Percentiles rank a stretch among this genome's conserved stretches.
Evolutionary conservation across 2,329 filamentous ascomycete species (phyloP).

Genomic region (Colletotrichum destructivum): DNA sequence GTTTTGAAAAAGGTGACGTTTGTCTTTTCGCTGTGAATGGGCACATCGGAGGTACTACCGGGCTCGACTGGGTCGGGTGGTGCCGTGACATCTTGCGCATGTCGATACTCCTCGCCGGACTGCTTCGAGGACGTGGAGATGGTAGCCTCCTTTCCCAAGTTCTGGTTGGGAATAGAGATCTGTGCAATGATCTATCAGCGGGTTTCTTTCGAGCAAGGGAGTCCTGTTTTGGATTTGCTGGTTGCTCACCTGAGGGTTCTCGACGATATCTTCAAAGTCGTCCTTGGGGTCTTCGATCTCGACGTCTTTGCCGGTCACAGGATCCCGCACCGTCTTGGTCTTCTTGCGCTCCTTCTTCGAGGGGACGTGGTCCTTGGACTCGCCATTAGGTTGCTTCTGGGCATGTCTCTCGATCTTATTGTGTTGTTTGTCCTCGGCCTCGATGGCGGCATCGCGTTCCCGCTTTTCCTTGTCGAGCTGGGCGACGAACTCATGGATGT

Average conservation of each 20-base stretch:
- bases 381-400: slow-evolving; percentile 30
- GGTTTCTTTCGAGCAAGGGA: not conserved
- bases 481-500: slow-evolving; percentile 86
- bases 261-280: slow-evolving; percentile 76
- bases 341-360: slow-evolving; percentile 55
- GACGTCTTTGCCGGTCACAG: slow-evolving; percentile 88
- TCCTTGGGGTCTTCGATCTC: slow-evolving; percentile 87
- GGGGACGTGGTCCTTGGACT: slow-evolving; percentile 58
- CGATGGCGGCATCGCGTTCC: slow-evolving; percentile 79
- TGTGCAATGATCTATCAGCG: slow-evolving; percentile 50
- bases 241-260: slow-evolving; percentile 76
- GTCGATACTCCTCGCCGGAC: slow-evolving; percentile 83
- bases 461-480: slow-evolving; percentile 85
- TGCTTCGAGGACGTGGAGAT: slow-evolving; percentile 80
- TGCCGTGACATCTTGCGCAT: slow-evolving; percentile 90
- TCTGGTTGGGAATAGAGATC: slow-evolving; percentile 91
- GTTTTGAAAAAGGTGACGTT: slow-evolving; percentile 97
- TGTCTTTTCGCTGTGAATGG: slow-evolving; percentile 96
- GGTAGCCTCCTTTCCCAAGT: slow-evolving; percentile 81
- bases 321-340: slow-evolving; percentile 86
- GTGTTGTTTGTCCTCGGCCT: slow-evolving; percentile 65
- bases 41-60: slow-evolving; percentile 91
- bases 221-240: not conserved
- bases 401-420: slow-evolving; percentile 43
- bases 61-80: slow-evolving; percentile 89